Evolutionary conservation across 805 yeast species (phyloP).

Genomic region (Schwanniomyces occidentalis): DNA sequence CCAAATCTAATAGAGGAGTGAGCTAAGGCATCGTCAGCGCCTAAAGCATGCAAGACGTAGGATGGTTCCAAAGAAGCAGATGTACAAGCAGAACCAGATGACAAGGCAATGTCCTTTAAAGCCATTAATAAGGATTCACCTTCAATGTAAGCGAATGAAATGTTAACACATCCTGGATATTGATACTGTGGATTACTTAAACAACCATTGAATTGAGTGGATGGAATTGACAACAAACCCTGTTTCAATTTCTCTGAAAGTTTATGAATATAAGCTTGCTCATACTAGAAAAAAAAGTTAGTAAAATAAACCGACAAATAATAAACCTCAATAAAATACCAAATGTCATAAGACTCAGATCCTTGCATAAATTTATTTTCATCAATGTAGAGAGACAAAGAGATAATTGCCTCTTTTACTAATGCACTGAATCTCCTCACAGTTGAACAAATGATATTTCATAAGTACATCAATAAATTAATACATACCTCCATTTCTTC

Average conservation of each 20-base stretch:
- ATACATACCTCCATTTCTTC: slow-evolving; percentile 58
- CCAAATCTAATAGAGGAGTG: slow-evolving; percentile 98
- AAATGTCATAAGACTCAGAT: slow-evolving; percentile 15
- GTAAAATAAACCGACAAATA: no score
- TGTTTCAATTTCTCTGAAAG: slow-evolving; percentile 72
- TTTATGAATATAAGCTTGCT: slow-evolving; percentile 64
- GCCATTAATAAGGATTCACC: slow-evolving; percentile 99
- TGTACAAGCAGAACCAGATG: slow-evolving; percentile 98
- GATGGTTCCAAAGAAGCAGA: slow-evolving; percentile 98
- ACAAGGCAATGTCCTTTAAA: slow-evolving; percentile 90
- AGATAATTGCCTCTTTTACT: slow-evolving; percentile 1
- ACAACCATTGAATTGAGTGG: slow-evolving; percentile 89
- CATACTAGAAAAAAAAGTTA: no score
- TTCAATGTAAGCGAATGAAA: slow-evolving; percentile 96
- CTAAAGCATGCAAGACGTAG: slow-evolving; percentile 92
- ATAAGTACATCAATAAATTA: background rate
- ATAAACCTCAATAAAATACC: no score
- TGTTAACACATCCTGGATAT: slow-evolving; percentile 93
- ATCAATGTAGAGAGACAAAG: slow-evolving; percentile 1
- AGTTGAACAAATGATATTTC: background rate
- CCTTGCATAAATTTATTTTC: slow-evolving; percentile 17
- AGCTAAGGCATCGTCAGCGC: slow-evolving; percentile 97
- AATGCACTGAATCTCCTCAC: background rate
- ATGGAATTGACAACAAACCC: slow-evolving; percentile 78
- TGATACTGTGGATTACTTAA: slow-evolving; percentile 43